Percentiles rank a stretch among this genome's conserved stretches.
phyloP scores from a whole-genome alignment of 441 rosid genomes.

The Eruca vesicaria region DNA sequence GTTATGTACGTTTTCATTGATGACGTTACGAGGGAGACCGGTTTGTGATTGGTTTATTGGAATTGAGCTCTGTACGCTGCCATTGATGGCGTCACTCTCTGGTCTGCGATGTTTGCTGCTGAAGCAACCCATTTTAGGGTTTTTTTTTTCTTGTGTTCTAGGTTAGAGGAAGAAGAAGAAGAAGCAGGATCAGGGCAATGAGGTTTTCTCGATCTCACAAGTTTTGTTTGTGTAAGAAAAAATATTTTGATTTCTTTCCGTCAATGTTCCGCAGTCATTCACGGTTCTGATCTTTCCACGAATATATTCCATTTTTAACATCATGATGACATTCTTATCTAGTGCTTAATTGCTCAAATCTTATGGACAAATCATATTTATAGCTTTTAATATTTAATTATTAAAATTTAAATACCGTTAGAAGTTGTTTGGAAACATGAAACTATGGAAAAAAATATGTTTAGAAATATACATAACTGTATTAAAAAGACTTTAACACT shows the following conservation, averaged over 20 bases:
- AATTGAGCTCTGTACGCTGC: slow-evolving; percentile 27
- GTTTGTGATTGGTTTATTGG: slow-evolving; percentile 8
- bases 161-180: not conserved
- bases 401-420: no score
- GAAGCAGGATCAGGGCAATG: not conserved
- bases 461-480: no score
- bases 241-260: no score
- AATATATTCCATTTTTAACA: no score
- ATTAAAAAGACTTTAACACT: no score
- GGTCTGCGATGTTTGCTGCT: slow-evolving; percentile 48
- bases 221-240: no score
- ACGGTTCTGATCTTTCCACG: no score
- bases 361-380: not conserved
- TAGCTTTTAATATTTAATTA: no score
- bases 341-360: not conserved
- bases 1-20: not conserved
- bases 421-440: no score
- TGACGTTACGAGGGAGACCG: not conserved
- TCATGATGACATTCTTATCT: not conserved
- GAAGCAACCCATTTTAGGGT: slow-evolving; percentile 59
- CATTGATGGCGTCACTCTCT: slow-evolving; percentile 33
- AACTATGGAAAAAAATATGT: no score
- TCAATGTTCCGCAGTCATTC: no score
- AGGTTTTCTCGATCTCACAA: no score
- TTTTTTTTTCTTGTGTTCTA: slow-evolving; percentile 10